These are phyloP conservation scores for Clathrospora elynae DNA, from an alignment of 2,329 filamentous ascomycete genomes.

Conservation along the genomic window DNA sequence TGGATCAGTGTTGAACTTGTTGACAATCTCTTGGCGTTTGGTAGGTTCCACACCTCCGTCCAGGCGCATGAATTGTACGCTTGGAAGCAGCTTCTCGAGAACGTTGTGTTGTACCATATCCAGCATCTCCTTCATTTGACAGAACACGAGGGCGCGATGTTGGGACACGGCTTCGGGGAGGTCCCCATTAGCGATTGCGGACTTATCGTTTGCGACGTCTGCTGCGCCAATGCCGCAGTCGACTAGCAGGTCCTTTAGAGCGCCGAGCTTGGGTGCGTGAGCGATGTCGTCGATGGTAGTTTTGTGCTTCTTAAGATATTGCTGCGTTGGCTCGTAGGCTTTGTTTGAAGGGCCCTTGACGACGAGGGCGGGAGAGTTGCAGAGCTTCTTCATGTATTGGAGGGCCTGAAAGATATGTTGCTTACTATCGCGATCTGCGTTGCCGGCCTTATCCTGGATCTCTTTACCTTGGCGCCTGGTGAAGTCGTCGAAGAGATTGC, in stretches of 20 bases:
- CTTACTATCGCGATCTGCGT: constrained; percentile 85
- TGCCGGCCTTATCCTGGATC: constrained; percentile 79
- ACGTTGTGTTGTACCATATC: constrained; percentile 98
- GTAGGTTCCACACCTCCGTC: constrained; percentile 92
- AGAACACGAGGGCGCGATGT: constrained; percentile 95
- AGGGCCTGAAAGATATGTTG: constrained; percentile 98
- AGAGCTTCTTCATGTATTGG: constrained; percentile 99
- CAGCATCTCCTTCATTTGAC: constrained; percentile 99
- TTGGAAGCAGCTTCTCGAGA: constrained; percentile 85
- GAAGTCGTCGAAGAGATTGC: constrained; percentile 95
- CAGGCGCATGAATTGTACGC: constrained; percentile 89
- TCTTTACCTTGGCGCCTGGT: constrained; percentile 90
- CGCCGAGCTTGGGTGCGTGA: constrained; percentile 91
- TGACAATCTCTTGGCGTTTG: constrained; percentile 95
- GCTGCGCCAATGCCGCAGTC: constrained; percentile 90
- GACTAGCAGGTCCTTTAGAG: constrained; percentile 89
- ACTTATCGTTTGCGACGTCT: constrained; percentile 50
- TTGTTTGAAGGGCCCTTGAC: constrained; percentile 87
- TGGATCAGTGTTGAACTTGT: constrained; percentile 97
- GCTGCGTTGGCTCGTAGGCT: constrained; percentile 86
- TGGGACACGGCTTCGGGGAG: constrained; percentile 84
- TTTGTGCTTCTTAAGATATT: constrained; percentile 75
- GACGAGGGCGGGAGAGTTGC: constrained; percentile 94
- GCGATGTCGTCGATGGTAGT: constrained; percentile 81
- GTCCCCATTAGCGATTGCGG: constrained; percentile 58